phyloP scores from a whole-genome alignment of 257 asterid genomes.

The Cruciata laevipes region DNA sequence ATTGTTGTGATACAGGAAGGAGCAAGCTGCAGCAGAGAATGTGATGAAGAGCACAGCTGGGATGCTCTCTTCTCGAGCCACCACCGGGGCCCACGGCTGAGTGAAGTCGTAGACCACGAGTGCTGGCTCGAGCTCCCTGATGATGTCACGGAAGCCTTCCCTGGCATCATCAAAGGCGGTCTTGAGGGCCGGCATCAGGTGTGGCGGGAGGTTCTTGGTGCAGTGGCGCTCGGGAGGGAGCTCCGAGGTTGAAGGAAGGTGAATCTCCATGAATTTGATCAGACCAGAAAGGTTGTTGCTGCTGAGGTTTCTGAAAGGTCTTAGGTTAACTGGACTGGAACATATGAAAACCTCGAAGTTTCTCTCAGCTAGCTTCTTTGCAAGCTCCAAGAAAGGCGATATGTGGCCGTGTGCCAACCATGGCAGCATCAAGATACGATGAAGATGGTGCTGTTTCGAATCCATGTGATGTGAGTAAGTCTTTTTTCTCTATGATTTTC shows the following conservation, averaged over 20 bases:
- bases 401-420: slow-evolving; percentile 22
- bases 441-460: background rate
- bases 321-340: slow-evolving; percentile 12
- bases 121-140: slow-evolving; percentile 5
- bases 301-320: background rate
- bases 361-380: slow-evolving; percentile 7
- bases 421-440: slow-evolving; percentile 19
- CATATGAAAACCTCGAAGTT: slow-evolving; percentile 15
- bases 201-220: slow-evolving; percentile 19
- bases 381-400: slow-evolving; percentile 17
- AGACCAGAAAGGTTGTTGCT: background rate
- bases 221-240: slow-evolving; percentile 13
- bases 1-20: slow-evolving; percentile 7
- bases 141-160: slow-evolving; percentile 4
- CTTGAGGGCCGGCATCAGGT: slow-evolving; percentile 20
- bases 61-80: slow-evolving; percentile 7
- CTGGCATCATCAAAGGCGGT: slow-evolving; percentile 16
- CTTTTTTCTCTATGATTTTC: background rate
- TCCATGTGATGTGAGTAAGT: slow-evolving; percentile 13
- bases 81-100: slow-evolving; percentile 16
- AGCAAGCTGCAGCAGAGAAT: background rate
- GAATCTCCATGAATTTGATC: slow-evolving; percentile 6
- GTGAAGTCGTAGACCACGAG: slow-evolving; percentile 12
- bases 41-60: slow-evolving; percentile 14
- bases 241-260: slow-evolving; percentile 8